Percentiles rank a stretch among this genome's conserved stretches.
Evolutionary conservation across 106 monocot genomes (phyloP).

Genomic region (Platanthera zijinensis): DNA sequence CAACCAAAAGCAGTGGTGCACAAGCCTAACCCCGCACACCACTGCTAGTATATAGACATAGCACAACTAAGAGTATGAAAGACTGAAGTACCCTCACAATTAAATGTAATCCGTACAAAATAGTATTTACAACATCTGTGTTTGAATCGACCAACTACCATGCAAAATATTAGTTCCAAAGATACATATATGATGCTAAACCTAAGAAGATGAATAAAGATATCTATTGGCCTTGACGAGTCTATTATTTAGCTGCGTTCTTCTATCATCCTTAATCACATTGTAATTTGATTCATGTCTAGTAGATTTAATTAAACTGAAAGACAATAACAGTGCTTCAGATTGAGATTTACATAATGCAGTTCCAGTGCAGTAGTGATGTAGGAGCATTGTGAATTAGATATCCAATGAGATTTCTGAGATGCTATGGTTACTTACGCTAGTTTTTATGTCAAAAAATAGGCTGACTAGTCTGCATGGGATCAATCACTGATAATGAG

Average conservation of each 20-base stretch:
- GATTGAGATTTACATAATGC: not conserved
- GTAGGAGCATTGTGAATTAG: not conserved
- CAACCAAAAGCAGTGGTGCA: no score
- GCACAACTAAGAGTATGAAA: no score
- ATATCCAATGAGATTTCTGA: not conserved
- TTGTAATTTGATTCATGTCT: not conserved
- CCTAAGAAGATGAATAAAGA: not conserved
- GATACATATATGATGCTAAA: not conserved
- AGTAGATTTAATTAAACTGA: not conserved
- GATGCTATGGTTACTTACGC: not conserved
- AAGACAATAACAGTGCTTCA: not conserved
- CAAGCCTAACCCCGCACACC: no score
- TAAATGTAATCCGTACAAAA: no score
- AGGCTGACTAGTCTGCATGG: not conserved
- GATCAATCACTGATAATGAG: not conserved
- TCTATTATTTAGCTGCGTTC: not conserved
- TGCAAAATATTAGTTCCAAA: not conserved
- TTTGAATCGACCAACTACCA: not conserved
- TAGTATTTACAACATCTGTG: not conserved
- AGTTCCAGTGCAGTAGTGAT: not conserved
- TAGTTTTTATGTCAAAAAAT: not conserved
- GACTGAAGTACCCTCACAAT: no score
- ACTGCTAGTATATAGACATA: no score
- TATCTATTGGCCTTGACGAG: not conserved
- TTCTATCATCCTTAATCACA: not conserved